Conservation (phyloP, 768 basidiomycete species). For the Mycena metata region DNA sequence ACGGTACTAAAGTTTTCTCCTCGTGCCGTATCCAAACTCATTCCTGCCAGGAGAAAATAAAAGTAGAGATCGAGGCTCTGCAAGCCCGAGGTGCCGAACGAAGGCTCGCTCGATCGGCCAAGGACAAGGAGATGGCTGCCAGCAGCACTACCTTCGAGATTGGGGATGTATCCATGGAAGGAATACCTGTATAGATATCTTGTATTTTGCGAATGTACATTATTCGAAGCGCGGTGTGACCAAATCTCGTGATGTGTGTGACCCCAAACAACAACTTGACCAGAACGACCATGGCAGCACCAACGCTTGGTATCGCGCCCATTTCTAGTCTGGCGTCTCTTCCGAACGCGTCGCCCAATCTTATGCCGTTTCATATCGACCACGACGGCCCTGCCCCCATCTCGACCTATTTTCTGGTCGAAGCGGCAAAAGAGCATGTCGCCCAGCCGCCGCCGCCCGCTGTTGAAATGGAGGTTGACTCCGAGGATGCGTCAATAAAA, state of each 20-base stretch:
- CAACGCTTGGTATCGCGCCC: conserved; percentile 25
- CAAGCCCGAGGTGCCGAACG: conserved; percentile 46
- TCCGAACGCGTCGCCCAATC: conserved; percentile 66
- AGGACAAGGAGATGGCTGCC: conserved; percentile 16
- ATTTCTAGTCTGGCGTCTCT: conserved; percentile 37
- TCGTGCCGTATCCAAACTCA: not conserved
- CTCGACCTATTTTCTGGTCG: conserved; percentile 78
- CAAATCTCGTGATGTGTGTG: conserved; percentile 19
- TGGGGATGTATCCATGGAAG: conserved; percentile 32
- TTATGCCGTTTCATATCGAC: conserved; percentile 88
- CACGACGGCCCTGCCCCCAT: conserved; percentile 81
- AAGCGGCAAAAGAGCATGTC: conserved; percentile 51
- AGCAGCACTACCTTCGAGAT: conserved; percentile 23
- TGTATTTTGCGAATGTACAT: conserved; percentile 28
- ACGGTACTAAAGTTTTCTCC: conserved; percentile 51
- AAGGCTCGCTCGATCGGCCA: conserved; percentile 26
- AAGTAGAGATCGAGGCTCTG: conserved; percentile 70
- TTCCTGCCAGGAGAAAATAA: conserved; percentile 63
- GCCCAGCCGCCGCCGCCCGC: conserved; percentile 41
- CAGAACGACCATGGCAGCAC: conserved; percentile 26
- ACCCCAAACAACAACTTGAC: not conserved
- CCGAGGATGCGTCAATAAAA: conserved; percentile 3
- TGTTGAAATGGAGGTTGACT: conserved; percentile 23
- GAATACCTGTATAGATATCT: conserved; percentile 27
- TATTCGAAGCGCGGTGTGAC: conserved; percentile 33